Percentiles rank a stretch among this genome's conserved stretches.
phyloP scores from a whole-genome alignment of 768 basidiomycete species.

The Lentinula lateritia region DNA sequence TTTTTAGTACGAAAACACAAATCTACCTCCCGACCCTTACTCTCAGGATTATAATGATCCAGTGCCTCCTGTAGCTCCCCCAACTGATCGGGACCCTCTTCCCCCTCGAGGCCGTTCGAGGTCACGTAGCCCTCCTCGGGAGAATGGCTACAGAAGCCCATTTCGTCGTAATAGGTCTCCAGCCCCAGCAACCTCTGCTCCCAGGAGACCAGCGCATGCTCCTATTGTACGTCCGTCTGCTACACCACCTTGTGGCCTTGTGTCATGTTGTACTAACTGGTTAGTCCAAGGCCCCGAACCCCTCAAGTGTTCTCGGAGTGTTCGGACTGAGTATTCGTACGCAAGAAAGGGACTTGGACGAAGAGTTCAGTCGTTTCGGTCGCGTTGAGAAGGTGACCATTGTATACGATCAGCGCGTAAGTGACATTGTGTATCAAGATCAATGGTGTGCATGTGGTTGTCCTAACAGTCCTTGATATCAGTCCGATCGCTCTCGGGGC shows the following conservation, averaged over 20 bases:
- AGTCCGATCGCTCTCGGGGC: constrained; percentile 94
- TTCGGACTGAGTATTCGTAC: constrained; percentile 97
- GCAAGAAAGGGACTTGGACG: constrained; percentile 87
- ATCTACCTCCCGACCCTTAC: constrained; percentile 69
- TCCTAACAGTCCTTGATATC: constrained; percentile 5
- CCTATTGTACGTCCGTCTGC: constrained; percentile 52
- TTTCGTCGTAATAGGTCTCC: constrained; percentile 46
- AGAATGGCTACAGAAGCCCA: constrained; percentile 53
- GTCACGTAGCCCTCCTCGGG: constrained; percentile 59
- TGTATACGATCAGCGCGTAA: constrained; percentile 92
- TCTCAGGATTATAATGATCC: constrained; percentile 64
- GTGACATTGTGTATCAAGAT: constrained; percentile 24
- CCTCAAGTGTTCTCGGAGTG: constrained; percentile 89
- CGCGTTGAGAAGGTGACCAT: constrained; percentile 93
- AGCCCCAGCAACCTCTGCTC: constrained; percentile 33
- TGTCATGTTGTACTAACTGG: neutral
- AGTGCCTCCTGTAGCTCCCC: constrained; percentile 47
- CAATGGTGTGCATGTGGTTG: neutral
- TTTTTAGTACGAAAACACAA: constrained; percentile 57
- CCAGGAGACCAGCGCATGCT: constrained; percentile 65
- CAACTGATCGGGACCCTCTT: constrained; percentile 50
- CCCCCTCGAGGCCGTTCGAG: constrained; percentile 62
- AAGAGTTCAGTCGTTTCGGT: constrained; percentile 87
- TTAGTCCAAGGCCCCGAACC: constrained; percentile 72
- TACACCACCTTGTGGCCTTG: neutral